Percentiles rank a stretch among this genome's conserved stretches.
phyloP scores from a whole-genome alignment of 768 basidiomycete species.

The Collybiopsis confluens region DNA sequence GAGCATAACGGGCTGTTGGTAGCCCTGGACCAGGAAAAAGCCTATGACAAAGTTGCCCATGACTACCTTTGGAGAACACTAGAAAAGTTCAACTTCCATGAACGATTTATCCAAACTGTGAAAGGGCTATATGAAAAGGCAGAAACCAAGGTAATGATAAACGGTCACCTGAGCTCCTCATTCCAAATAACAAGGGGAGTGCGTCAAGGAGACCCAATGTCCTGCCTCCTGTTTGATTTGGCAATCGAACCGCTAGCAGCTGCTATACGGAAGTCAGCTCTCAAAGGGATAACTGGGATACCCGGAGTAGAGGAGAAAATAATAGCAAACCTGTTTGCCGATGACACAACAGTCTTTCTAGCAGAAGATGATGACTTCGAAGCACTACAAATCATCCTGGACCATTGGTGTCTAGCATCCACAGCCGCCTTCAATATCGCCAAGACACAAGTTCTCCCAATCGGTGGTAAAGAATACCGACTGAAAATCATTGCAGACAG shows the following conservation, averaged over 20 bases:
- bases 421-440: conserved; percentile 14
- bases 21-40: neutral
- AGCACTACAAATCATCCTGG: conserved; percentile 12
- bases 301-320: conserved; percentile 7
- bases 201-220: conserved; percentile 17
- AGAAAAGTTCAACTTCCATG: conserved; percentile 8
- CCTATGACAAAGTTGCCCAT: conserved; percentile 9
- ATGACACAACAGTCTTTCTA: conserved; percentile 22
- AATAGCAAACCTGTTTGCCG: conserved; percentile 19
- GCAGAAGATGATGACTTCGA: no score
- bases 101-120: conserved; percentile 9
- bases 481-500: neutral
- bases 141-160: conserved; percentile 7
- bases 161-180: conserved; percentile 9
- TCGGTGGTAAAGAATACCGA: conserved; percentile 14
- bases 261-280: conserved; percentile 8
- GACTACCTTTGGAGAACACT: conserved; percentile 6
- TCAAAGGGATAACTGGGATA: conserved; percentile 15
- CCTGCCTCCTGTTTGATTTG: no score
- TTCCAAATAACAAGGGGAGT: conserved; percentile 15
- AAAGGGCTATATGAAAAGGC: conserved; percentile 10
- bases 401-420: conserved; percentile 9
- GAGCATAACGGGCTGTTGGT: conserved; percentile 7
- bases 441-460: conserved; percentile 20
- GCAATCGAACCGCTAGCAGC: no score